Evolutionary conservation across 257 asterid genomes (phyloP), one percentile per base, ranked within the genome.

Genomic region (Salvia rosmarinus): DNA sequence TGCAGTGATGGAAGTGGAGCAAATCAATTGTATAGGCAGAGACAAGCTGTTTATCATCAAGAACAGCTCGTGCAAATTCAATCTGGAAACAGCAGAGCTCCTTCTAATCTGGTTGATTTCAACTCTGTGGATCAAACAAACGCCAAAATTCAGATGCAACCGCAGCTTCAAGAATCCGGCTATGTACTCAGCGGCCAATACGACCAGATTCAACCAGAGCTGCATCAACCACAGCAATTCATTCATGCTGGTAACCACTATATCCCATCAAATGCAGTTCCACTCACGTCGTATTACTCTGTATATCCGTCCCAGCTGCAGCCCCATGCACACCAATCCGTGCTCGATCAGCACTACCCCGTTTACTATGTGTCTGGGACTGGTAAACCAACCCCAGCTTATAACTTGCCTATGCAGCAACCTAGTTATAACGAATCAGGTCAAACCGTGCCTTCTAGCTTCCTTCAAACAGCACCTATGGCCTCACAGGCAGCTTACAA

Each of bases 1-100:
- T 78, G 57, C 84, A 87, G 94, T 80, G 98, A 92, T 44, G 90
- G 91, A 66, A 89, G 95, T 84, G 64, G 74, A 6, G 70, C 85
- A 72, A 88, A 85, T 67, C 86, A 89, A 17, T 60, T 83, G 62
- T 85, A 90, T 64, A 81, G 90, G 81, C 95, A 80, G 82, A 87
- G 81, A 35, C 92, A 86, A 70, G 47, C 82, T 76, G 39, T 79
- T 20, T 83, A 81, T 82, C 90, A 81, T 80, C 90, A 88, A 72
- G 97, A 92, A 67, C 83, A 75, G 20, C 50, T 71, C 8, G 58
- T 51, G 17, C 96, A 85, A 68, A 68, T 83, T 37, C 92, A 81
- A 68, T 40, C 88, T 0, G 85, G 80, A 43, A 86, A 85, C 67
- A 67, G 73, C 62, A 82, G 79, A 67, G 67, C 67, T 25, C 42